Evolutionary conservation across 2,329 filamentous ascomycete genomes (phyloP), one percentile per base, ranked within the genome.

Genomic region (Ceratocystis ficicola): DNA sequence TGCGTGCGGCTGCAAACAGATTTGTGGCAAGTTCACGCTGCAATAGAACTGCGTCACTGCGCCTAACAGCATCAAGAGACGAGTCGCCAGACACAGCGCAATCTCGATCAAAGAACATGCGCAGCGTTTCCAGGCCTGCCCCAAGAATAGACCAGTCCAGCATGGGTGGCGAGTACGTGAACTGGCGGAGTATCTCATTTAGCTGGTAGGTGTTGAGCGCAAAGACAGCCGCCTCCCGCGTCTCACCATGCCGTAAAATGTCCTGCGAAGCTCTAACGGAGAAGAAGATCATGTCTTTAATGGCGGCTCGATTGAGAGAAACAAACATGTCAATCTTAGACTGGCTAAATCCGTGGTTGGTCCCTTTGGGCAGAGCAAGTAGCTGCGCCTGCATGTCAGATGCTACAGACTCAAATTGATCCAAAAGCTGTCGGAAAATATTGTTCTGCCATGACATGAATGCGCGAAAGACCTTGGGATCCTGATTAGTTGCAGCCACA

Each of bases 361-460:
- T 74, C 5, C 63, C 63, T 65, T 76, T 78, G 2, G 80, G 76
- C 70, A 85, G 73, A 12, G 75, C 75, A n/a, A 76, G 69, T 32
- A 83, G 76, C 70, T 85, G 83, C 68, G 81, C 78, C 63, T 83
- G 77, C 68, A 85, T 80, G 64, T 85, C 82, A 1, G 77, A 74
- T 7, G 80, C 80, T 2, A 81, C 81, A 1, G 79, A 82, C 64
- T 80, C 75, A 70, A 83, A 85, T 68, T 87, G 83, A 6, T 81
- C 76, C 50, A 85, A 73, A 25, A 84, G 77, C 66, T 83, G 80
- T 65, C 79, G 77, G 69, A 86, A 84, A 41, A 86, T 78, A 22
- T 75, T 77, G 69, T 79, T 80, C 68, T 84, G 80, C 85, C 85
- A 79, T 30, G 70, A 70, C 6, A 70, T 69, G 61, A 78, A 75